Percentiles rank a stretch among this genome's conserved stretches.
These are phyloP conservation scores for Scleroderma citrinum DNA, from an alignment of 768 basidiomycete genomes.

Conservation along the genomic window DNA sequence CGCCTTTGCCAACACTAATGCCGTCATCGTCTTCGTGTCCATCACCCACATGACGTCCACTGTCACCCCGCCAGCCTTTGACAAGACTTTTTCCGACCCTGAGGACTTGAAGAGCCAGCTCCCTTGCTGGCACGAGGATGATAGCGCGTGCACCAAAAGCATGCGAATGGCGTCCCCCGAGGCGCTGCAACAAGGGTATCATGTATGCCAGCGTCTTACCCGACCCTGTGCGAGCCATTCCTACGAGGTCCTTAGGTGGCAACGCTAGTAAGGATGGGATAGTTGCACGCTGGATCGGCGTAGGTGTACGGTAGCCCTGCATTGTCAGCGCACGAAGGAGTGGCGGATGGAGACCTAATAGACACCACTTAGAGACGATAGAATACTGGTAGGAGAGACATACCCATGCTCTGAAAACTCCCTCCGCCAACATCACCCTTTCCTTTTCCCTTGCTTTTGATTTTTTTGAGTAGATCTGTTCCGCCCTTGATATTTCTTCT, in stretches of 20 bases:
- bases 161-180: conserved; percentile 74
- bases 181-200: conserved; percentile 82
- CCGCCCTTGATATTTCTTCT: conserved; percentile 73
- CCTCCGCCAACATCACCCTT: conserved; percentile 87
- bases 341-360: conserved; percentile 71
- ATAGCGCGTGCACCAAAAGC: conserved; percentile 82
- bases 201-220: conserved; percentile 97
- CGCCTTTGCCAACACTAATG: conserved; percentile 41
- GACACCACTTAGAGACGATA: neutral
- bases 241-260: conserved; percentile 89
- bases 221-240: conserved; percentile 97
- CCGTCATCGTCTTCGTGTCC: conserved; percentile 45
- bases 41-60: conserved; percentile 71
- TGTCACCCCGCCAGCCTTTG: conserved; percentile 64
- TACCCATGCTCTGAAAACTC: conserved; percentile 95
- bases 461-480: conserved; percentile 68
- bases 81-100: conserved; percentile 94
- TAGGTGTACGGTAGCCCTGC: conserved; percentile 93
- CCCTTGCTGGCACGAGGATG: conserved; percentile 87
- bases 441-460: conserved; percentile 63
- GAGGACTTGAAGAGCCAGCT: conserved; percentile 89
- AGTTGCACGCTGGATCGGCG: conserved; percentile 89
- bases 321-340: conserved; percentile 80
- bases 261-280: conserved; percentile 80
- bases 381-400: conserved; percentile 19